Evolutionary conservation across 345 rosid genomes (phyloP).

Genomic region (Sisymbrium irio): DNA sequence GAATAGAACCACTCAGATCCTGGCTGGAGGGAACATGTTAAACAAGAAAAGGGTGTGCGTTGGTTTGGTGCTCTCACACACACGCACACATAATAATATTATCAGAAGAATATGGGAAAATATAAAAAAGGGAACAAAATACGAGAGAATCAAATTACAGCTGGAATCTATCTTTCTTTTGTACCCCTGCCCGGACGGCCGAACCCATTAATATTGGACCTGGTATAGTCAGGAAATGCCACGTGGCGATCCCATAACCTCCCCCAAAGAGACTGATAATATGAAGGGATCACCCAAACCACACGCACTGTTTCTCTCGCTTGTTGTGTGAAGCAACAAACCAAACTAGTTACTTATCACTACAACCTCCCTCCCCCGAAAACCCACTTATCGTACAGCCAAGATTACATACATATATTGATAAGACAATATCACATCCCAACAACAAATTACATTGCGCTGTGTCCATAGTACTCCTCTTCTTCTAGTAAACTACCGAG

Average conservation of each 20-base stretch:
- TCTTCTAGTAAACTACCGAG: slow-evolving; percentile 27
- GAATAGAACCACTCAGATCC: slow-evolving; percentile 25
- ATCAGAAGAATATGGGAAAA: neutral
- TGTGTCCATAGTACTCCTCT: neutral
- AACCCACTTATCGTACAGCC: slow-evolving; percentile 26
- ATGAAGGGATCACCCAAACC: neutral
- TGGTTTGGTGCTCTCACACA: neutral
- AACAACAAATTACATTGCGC: slow-evolving; percentile 1
- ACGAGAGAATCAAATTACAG: slow-evolving; percentile 25
- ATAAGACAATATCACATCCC: slow-evolving; percentile 21
- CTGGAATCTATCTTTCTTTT: slow-evolving; percentile 15
- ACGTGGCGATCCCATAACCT: neutral
- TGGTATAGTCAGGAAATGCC: neutral
- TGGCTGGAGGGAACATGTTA: slow-evolving; percentile 17
- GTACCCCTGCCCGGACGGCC: neutral
- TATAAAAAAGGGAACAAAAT: neutral
- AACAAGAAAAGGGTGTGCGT: neutral
- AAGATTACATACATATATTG: slow-evolving; percentile 16
- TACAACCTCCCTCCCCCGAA: neutral
- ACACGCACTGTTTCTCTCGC: slow-evolving; percentile 1
- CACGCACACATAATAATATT: neutral
- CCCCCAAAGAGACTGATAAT: too few species aligned
- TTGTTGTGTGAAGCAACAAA: slow-evolving; percentile 4
- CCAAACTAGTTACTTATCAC: neutral
- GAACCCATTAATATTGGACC: neutral